Conservation (phyloP, 768 basidiomycete species). For the Glaciozyma antarctica region DNA sequence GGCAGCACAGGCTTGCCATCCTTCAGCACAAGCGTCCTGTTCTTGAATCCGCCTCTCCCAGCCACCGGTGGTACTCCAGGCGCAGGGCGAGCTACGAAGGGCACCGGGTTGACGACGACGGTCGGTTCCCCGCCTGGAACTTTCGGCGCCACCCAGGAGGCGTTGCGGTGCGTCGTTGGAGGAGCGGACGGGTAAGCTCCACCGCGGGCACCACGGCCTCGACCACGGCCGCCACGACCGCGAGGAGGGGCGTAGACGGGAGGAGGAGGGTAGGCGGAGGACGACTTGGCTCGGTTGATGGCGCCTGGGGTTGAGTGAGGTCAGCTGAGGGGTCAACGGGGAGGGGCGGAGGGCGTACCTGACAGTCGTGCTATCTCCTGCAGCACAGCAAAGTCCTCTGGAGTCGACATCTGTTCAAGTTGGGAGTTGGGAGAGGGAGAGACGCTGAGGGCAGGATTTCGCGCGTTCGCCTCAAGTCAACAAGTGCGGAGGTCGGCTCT, state of each 20-base stretch:
- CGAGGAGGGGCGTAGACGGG: not conserved
- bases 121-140: not conserved
- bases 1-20: not conserved
- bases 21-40: conserved; percentile 14
- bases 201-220: conserved; percentile 10
- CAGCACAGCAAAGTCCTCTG: conserved; percentile 1
- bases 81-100: not conserved
- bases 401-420: too few species aligned
- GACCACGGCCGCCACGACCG: not conserved
- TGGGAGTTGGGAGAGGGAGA: too few species aligned
- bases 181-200: not conserved
- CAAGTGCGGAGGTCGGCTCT: too few species aligned
- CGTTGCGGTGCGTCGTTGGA: conserved; percentile 12
- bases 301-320: conserved; percentile 4
- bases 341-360: not conserved
- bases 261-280: not conserved
- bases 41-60: not conserved
- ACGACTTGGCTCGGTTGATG: conserved; percentile 15
- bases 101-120: not conserved
- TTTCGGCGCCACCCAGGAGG: conserved; percentile 25
- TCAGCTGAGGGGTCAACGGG: not conserved
- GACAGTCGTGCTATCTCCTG: conserved; percentile 22
- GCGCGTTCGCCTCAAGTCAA: too few species aligned
- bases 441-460: too few species aligned
- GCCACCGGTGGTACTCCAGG: not conserved